Evolutionary conservation across 2,329 filamentous ascomycete genomes (phyloP).

Genomic region (Colletotrichum sp.): DNA sequence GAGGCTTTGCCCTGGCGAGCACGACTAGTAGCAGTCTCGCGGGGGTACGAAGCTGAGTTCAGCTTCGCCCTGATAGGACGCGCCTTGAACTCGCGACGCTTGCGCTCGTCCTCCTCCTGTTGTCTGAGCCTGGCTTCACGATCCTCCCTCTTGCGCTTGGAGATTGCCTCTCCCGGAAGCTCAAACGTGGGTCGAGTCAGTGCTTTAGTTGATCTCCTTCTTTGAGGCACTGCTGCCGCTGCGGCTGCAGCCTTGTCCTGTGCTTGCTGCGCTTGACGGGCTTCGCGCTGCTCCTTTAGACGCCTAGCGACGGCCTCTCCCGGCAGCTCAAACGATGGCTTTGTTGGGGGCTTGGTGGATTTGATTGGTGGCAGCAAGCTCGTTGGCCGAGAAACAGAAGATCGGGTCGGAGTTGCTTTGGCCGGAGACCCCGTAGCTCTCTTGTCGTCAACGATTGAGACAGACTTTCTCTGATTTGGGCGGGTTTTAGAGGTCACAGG

Average conservation of each 20-base stretch:
- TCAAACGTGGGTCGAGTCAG: constrained; percentile 63
- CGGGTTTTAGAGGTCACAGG: constrained; percentile 36
- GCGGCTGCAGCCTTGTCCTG: constrained; percentile 22
- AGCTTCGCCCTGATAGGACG: constrained; percentile 56
- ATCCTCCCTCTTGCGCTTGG: constrained; percentile 59
- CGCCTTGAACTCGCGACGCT: constrained; percentile 68
- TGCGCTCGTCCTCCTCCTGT: constrained; percentile 65
- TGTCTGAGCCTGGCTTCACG: constrained; percentile 59
- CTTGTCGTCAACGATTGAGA: constrained; percentile 33
- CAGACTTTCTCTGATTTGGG: constrained; percentile 46
- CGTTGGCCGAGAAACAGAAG: constrained; percentile 37
- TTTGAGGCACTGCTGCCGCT: constrained; percentile 40
- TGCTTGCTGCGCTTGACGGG: constrained; percentile 48
- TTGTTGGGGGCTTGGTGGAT: constrained; percentile 59
- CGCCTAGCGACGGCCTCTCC: constrained; percentile 65
- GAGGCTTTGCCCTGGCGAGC: constrained; percentile 54
- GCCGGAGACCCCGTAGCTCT: constrained; percentile 21
- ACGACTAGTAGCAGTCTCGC: constrained; percentile 63
- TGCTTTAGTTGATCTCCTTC: constrained; percentile 56
- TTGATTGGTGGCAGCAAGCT: constrained; percentile 55
- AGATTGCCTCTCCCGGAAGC: constrained; percentile 67
- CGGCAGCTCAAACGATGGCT: constrained; percentile 65
- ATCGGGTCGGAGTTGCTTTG: constrained; percentile 25
- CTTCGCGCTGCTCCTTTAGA: constrained; percentile 63
- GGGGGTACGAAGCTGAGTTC: constrained; percentile 47